Evolutionary conservation across 129 eudicot species (phyloP).

Genomic region (Chrysanthemum makinoi): DNA sequence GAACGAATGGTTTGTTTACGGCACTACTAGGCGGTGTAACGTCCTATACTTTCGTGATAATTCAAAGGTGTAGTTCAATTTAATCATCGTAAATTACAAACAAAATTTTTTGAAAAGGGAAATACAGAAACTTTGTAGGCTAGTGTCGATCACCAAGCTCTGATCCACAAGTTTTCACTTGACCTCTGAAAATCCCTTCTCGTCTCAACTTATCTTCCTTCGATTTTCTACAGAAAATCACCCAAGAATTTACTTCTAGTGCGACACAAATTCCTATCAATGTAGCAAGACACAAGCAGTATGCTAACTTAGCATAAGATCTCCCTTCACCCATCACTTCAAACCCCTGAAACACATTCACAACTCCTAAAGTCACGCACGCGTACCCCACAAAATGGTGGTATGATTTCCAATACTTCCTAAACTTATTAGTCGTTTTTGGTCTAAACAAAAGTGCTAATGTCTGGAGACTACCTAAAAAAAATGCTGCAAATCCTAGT

Average conservation of each 20-base stretch:
- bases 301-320: constrained; percentile 62
- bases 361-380: constrained; percentile 81
- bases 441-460: constrained; percentile 86
- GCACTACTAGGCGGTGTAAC: no score
- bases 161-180: constrained; percentile 46
- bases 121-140: constrained; percentile 2
- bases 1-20: no score
- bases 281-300: constrained; percentile 71
- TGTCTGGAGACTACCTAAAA: constrained; percentile 78
- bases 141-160: constrained; percentile 29
- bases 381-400: constrained; percentile 98
- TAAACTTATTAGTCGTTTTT: constrained; percentile 69
- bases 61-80: constrained; percentile 14
- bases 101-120: constrained; percentile 33
- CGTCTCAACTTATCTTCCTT: constrained; percentile 86
- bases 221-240: constrained; percentile 73
- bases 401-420: constrained; percentile 97
- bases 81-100: constrained; percentile 22
- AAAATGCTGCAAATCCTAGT: constrained; percentile 70
- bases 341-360: constrained; percentile 90
- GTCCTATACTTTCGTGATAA: background rate
- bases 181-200: constrained; percentile 52
- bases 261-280: constrained; percentile 76
- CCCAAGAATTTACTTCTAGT: constrained; percentile 92
- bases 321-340: constrained; percentile 76